Conservation (phyloP, 106 monocot species). For the Dendrobium chrysotoxum region DNA sequence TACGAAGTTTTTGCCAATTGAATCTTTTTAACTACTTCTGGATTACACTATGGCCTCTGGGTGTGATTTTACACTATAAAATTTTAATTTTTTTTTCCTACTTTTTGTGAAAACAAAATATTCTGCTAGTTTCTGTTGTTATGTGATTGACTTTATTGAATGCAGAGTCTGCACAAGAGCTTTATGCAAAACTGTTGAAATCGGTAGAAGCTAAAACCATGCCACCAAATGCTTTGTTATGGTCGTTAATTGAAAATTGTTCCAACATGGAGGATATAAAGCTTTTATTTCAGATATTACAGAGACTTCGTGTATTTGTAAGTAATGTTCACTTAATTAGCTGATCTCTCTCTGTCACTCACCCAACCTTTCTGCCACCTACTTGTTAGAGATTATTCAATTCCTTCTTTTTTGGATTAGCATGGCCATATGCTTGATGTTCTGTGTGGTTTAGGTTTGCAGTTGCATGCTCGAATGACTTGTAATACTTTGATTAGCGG, state of each 20-base stretch:
- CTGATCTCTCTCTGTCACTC: constrained; percentile 3
- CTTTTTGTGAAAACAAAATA: neutral
- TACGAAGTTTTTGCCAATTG: neutral
- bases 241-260: constrained; percentile 72
- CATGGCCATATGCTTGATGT: neutral
- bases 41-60: neutral
- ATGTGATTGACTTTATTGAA: neutral
- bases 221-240: constrained; percentile 92
- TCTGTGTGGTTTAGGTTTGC: neutral
- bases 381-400: neutral
- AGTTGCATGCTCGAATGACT: neutral
- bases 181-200: constrained; percentile 59
- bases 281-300: constrained; percentile 76
- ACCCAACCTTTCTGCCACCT: neutral
- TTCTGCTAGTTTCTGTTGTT: neutral
- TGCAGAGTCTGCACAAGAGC: constrained; percentile 60
- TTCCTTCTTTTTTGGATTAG: neutral
- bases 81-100: neutral
- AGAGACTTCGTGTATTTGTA: constrained; percentile 83
- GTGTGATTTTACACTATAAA: neutral
- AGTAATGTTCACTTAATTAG: constrained; percentile 18
- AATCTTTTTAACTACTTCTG: neutral
- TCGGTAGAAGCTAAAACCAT: constrained; percentile 72
- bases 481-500: neutral
- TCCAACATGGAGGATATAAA: constrained; percentile 62